Percentiles rank a stretch among this genome's conserved stretches.
Evolutionary conservation across 768 basidiomycete genomes (phyloP).

Genomic region (Boletus insuetus): DNA sequence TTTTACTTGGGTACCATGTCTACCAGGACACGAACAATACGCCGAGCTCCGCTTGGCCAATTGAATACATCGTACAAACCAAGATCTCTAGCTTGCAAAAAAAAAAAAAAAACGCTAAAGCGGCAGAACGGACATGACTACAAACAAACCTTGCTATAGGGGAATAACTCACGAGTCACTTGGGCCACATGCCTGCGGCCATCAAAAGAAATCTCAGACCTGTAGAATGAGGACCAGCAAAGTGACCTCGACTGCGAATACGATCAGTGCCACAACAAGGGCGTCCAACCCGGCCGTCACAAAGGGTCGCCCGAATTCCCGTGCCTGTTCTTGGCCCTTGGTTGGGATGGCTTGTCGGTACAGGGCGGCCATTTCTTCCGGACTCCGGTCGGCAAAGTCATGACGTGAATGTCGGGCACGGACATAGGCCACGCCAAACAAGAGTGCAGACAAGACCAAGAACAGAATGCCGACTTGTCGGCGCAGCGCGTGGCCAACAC

Average conservation of each 20-base stretch:
- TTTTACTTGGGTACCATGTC: background rate
- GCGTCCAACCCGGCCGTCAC: conserved; percentile 79
- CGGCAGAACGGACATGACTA: background rate
- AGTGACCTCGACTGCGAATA: conserved; percentile 61
- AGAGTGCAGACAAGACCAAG: conserved; percentile 55
- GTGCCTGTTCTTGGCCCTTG: conserved; percentile 56
- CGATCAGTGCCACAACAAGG: conserved; percentile 51
- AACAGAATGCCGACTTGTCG: conserved; percentile 57
- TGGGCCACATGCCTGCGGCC: conserved; percentile 2
- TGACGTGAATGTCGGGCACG: conserved; percentile 66
- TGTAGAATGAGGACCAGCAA: conserved; percentile 60
- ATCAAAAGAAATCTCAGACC: conserved; percentile 9
- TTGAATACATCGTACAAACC: conserved; percentile 10
- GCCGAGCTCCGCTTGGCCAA: conserved; percentile 10
- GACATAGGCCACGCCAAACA: conserved; percentile 57
- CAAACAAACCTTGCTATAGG: background rate
- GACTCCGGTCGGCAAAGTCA: conserved; percentile 68
- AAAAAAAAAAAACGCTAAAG: background rate
- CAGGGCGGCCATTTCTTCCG: conserved; percentile 27
- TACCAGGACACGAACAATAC: background rate
- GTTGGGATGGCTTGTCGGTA: conserved; percentile 46
- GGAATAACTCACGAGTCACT: background rate
- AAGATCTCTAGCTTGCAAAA: conserved; percentile 6
- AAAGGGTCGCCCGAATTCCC: conserved; percentile 75
- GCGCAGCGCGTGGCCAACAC: background rate